Evolutionary conservation across 192 early-diverging fungal genomes (phyloP).

Genomic region (Haplosporangium gracile): DNA sequence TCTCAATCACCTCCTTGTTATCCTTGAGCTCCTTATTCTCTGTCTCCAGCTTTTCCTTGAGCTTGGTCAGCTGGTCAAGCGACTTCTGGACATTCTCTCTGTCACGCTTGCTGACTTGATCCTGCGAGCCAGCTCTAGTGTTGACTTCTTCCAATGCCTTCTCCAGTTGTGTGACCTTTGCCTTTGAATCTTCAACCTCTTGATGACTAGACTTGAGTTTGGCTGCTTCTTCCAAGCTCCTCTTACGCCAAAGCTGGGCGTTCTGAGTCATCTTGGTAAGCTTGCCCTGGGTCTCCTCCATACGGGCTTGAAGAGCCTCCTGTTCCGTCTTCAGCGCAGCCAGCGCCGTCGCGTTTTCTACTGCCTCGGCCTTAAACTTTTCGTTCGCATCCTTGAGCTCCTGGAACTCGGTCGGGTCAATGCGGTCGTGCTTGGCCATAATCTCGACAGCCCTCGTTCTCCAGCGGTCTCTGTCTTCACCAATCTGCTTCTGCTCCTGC

Average conservation of each 20-base stretch:
- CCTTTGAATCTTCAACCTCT: slow-evolving; percentile 32
- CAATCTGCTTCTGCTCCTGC: slow-evolving; percentile 65
- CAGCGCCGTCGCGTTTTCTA: slow-evolving; percentile 13
- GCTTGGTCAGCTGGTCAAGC: slow-evolving; percentile 4
- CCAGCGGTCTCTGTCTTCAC: slow-evolving; percentile 77
- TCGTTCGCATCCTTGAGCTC: slow-evolving; percentile 70
- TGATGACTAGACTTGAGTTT: slow-evolving; percentile 33
- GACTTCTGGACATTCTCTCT: slow-evolving; percentile 19
- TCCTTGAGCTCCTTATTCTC: slow-evolving; percentile 26
- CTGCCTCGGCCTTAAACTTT: slow-evolving; percentile 37
- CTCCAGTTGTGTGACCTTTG: slow-evolving; percentile 54
- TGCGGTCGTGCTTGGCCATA: slow-evolving; percentile 81
- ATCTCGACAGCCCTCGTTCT: slow-evolving; percentile 80
- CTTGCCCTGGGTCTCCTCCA: slow-evolving; percentile 44
- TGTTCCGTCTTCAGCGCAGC: slow-evolving; percentile 26
- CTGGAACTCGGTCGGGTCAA: slow-evolving; percentile 85
- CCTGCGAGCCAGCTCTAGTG: slow-evolving; percentile 31
- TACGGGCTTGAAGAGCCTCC: slow-evolving; percentile 21
- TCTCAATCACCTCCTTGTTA: slow-evolving; percentile 19
- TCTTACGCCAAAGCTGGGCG: slow-evolving; percentile 39
- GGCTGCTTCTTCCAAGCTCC: slow-evolving; percentile 22
- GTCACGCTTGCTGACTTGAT: slow-evolving; percentile 7
- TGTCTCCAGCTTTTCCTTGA: slow-evolving; percentile 25
- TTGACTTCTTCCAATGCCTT: slow-evolving; percentile 55
- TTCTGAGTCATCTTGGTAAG: slow-evolving; percentile 29